Evolutionary conservation across 2,329 filamentous ascomycete species (phyloP).

Genomic region (Orbilia blumenaviensis): DNA sequence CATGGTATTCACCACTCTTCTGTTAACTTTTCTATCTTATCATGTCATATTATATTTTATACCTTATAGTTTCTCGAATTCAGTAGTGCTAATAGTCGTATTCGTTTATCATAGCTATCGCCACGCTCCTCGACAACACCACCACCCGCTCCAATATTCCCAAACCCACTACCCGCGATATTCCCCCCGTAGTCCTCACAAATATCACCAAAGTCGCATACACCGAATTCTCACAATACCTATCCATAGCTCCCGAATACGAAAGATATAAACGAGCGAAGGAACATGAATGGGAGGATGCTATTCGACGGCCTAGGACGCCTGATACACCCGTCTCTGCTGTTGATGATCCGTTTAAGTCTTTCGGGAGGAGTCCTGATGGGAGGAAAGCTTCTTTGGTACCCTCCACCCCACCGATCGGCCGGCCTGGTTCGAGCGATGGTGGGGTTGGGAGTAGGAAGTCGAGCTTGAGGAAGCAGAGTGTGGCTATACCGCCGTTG

Average conservation of each 20-base stretch:
- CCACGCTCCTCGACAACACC: constrained; percentile 75
- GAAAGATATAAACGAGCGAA: constrained; percentile 87
- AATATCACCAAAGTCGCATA: constrained; percentile 84
- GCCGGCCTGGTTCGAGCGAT: constrained; percentile 38
- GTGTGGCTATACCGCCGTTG: constrained; percentile 79
- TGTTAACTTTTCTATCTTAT: background rate
- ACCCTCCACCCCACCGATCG: constrained; percentile 16
- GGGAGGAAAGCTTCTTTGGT: constrained; percentile 32
- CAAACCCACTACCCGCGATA: constrained; percentile 85
- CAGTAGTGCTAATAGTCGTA: constrained; percentile 25
- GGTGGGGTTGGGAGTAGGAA: constrained; percentile 14
- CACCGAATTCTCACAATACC: constrained; percentile 82
- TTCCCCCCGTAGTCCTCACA: constrained; percentile 88
- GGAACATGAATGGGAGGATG: constrained; percentile 68
- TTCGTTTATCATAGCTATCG: constrained; percentile 72
- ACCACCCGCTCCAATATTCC: constrained; percentile 88
- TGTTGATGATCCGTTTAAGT: background rate
- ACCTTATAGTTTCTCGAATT: background rate
- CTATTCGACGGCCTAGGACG: constrained; percentile 56
- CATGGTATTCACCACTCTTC: constrained; percentile 13
- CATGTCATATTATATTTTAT: background rate
- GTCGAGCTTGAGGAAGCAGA: constrained; percentile 64
- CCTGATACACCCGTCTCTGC: constrained; percentile 47
- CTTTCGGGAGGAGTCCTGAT: constrained; percentile 28
- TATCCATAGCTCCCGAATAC: constrained; percentile 85